A percentile compares a stretch with the other conserved stretches of the same genome.
Conservation (phyloP, 108 stramenopile species). For the Skeletonema potamos region DNA sequence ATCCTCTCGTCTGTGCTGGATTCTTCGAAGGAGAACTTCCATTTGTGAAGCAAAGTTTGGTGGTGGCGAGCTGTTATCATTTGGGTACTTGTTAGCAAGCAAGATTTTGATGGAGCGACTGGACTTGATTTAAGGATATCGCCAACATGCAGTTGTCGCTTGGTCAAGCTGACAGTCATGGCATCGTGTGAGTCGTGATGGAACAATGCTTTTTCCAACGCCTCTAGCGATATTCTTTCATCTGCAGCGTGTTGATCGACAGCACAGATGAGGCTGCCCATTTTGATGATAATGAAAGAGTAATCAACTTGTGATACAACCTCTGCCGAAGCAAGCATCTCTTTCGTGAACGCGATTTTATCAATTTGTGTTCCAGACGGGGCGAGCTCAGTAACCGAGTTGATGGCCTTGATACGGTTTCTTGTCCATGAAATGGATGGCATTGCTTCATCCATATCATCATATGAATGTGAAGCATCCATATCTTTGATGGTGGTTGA, state of each 20-base stretch:
- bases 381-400: slow-evolving; percentile 18
- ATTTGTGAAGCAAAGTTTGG: slow-evolving; percentile 26
- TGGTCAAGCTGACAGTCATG: slow-evolving; percentile 21
- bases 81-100: slow-evolving; percentile 15
- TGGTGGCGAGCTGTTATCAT: slow-evolving; percentile 17
- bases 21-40: slow-evolving; percentile 40
- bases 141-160: slow-evolving; percentile 7
- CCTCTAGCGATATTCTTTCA: slow-evolving; percentile 45
- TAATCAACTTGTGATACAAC: slow-evolving; percentile 48
- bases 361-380: background rate
- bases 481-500: background rate
- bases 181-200: slow-evolving; percentile 15
- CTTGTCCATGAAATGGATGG: slow-evolving; percentile 23
- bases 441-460: slow-evolving; percentile 1
- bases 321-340: slow-evolving; percentile 39
- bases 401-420: slow-evolving; percentile 19
- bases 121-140: slow-evolving; percentile 24
- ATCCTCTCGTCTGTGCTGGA: slow-evolving; percentile 2
- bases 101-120: slow-evolving; percentile 24
- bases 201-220: slow-evolving; percentile 33
- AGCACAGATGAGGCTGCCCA: slow-evolving; percentile 28
- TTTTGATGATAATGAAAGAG: slow-evolving; percentile 50
- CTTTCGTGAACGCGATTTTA: slow-evolving; percentile 38
- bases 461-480: background rate
- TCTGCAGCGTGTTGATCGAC: slow-evolving; percentile 61